Evolutionary conservation across 2,329 filamentous ascomycete genomes (phyloP).

Genomic region (Scedosporium boydii): DNA sequence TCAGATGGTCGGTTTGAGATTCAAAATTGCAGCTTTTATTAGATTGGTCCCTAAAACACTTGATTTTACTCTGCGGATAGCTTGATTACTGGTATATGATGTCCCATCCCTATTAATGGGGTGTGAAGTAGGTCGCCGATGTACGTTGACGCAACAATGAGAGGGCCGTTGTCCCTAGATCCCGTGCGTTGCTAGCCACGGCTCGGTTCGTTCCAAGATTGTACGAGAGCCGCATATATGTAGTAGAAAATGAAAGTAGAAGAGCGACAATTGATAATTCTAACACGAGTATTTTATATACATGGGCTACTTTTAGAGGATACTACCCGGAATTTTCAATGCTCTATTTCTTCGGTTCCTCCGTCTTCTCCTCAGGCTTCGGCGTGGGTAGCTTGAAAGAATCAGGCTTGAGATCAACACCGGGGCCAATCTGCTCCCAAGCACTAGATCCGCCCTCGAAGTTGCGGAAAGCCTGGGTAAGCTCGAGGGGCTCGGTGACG

Average conservation of each 20-base stretch:
- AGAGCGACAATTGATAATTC: not conserved
- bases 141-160: no score
- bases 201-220: no score
- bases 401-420: conserved; percentile 71
- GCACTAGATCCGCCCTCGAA: conserved; percentile 80
- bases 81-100: not conserved
- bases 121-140: no score
- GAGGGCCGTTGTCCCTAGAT: no score
- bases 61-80: not conserved
- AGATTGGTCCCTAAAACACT: conserved; percentile 2
- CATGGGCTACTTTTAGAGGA: not conserved
- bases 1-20: not conserved
- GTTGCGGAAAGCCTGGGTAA: conserved; percentile 97
- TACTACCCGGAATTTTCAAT: not conserved
- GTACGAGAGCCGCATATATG: no score
- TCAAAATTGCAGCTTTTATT: conserved; percentile 4
- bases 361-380: conserved; percentile 86
- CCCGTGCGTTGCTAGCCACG: no score
- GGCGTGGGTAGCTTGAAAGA: conserved; percentile 89
- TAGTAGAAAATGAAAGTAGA: not conserved
- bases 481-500: conserved; percentile 91
- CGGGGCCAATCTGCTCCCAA: conserved; percentile 58
- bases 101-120: not conserved
- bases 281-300: conserved; percentile 5
- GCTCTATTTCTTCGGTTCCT: conserved; percentile 82